Base-by-base conservation (phyloP, 148 eudicot species). In the Arbutus unedo region DNA sequence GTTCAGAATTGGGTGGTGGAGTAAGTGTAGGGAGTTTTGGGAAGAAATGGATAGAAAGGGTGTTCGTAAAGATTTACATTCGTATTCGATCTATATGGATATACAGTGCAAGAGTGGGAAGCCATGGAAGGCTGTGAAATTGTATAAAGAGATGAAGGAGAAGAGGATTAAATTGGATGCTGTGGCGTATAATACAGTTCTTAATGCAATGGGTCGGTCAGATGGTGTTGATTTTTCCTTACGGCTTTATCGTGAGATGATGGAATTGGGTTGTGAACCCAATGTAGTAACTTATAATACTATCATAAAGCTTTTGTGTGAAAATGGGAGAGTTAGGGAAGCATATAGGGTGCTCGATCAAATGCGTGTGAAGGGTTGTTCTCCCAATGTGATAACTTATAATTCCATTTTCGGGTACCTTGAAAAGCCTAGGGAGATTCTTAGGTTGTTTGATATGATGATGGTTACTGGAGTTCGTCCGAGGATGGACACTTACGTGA, bases 61-160 rank as follows among this genome's bases (percentile, higher is more conserved):
- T 77, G 86, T 96, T 23, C 2, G 5, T 50, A 96, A 96, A 82
- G 98, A 94, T 88, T 73, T 96, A 82, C 86, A 90, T 84, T 88
- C 99, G 41, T 96, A 93, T 88, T 91, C 99, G 44, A 93, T 96
- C 48, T 96, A 87, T 76, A 96, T 96, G 99, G 95, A 94, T 86
- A 87, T 96, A 77, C 92, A 92, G 72, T 90, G 94, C 83, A 94
- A 94, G 91, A 86, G 93, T 81, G 89, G 91, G 79, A 96, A 94
- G 91, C 95, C 99, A 21, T 94, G 93, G 92, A 96, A 93, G 71
- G 98, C 98, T 15, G 92, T 96, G 78, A 91, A 87, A 51, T 77
- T 96, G 89, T 96, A 90, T 79, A 93, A 94, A 84, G 98, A 93
- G 86, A 92, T 96, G 99, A 96, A 88, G 82, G 89, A 84, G 84